These are phyloP conservation scores for Epichloe amarillans DNA, from an alignment of 2,329 filamentous ascomycete genomes.

Conservation along the genomic window DNA sequence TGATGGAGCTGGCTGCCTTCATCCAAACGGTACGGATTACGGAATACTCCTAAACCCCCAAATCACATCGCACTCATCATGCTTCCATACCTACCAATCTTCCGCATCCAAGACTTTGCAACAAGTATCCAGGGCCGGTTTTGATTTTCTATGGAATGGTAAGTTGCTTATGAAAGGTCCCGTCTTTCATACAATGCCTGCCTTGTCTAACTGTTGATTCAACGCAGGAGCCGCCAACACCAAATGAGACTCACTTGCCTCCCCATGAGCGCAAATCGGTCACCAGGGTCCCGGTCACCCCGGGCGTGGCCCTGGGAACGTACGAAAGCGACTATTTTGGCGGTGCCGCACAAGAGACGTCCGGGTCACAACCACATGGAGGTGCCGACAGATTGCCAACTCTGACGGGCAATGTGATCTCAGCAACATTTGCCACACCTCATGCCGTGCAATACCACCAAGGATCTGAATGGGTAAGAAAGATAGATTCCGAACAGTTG, in stretches of 20 bases:
- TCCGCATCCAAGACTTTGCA: background rate
- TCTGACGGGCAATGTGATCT: background rate
- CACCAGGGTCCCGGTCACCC: constrained; percentile 4
- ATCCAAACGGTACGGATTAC: background rate
- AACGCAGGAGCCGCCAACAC: background rate
- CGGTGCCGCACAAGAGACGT: background rate
- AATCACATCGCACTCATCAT: background rate
- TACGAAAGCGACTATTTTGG: constrained; percentile 5
- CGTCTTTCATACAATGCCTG: background rate
- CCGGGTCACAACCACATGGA: background rate
- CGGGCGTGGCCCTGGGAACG: constrained; percentile 4
- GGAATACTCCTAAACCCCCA: too few relatives aligned
- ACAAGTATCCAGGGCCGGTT: background rate
- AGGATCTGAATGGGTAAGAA: constrained; percentile 1
- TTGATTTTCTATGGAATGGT: background rate
- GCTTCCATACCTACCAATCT: background rate
- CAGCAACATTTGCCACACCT: constrained; percentile 4
- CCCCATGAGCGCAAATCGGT: constrained; percentile 3
- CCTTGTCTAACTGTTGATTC: background rate
- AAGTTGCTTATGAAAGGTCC: background rate
- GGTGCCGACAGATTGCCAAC: background rate
- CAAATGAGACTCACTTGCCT: constrained; percentile 3
- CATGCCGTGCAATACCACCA: background rate
- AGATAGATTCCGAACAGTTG: background rate
- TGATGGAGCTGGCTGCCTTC: too few relatives aligned